Evolutionary conservation across 257 asterid species (phyloP).

Genomic region (Salvia splendens): DNA sequence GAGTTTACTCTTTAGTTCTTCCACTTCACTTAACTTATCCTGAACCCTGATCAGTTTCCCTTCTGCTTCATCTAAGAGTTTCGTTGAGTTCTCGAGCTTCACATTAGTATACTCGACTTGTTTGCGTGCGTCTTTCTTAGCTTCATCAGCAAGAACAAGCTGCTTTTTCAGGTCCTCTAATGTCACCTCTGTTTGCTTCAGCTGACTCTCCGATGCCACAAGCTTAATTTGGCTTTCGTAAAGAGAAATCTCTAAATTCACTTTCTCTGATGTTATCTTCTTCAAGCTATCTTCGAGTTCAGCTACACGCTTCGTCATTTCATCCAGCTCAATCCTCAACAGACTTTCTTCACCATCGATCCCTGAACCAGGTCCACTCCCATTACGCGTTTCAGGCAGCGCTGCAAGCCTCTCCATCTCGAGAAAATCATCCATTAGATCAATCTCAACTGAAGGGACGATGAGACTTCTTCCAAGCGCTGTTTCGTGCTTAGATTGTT

Average conservation of each 20-base stretch:
- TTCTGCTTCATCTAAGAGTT: slow-evolving; percentile 56
- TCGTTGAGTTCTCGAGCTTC: slow-evolving; percentile 43
- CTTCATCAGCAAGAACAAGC: slow-evolving; percentile 52
- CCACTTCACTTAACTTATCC: slow-evolving; percentile 42
- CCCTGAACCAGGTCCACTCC: slow-evolving; percentile 24
- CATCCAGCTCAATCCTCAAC: slow-evolving; percentile 45
- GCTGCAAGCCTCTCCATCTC: slow-evolving; percentile 89
- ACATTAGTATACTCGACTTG: slow-evolving; percentile 43
- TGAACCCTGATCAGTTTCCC: slow-evolving; percentile 36
- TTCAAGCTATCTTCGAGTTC: slow-evolving; percentile 58
- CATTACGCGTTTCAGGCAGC: slow-evolving; percentile 39
- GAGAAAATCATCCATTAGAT: slow-evolving; percentile 88
- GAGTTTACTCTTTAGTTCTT: slow-evolving; percentile 38
- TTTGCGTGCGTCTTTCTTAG: slow-evolving; percentile 45
- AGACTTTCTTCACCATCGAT: slow-evolving; percentile 30
- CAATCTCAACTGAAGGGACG: slow-evolving; percentile 52
- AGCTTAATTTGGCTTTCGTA: slow-evolving; percentile 50
- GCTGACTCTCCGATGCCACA: slow-evolving; percentile 51
- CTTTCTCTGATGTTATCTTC: slow-evolving; percentile 54
- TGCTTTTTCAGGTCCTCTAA: slow-evolving; percentile 47
- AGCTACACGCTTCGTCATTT: slow-evolving; percentile 31
- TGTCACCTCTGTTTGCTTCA: slow-evolving; percentile 46
- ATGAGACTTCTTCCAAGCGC: slow-evolving; percentile 39
- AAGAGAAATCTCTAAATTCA: slow-evolving; percentile 50
- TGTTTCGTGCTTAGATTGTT: slow-evolving; percentile 37